phyloP scores from a whole-genome alignment of 805 yeast genomes.

The Candida sonorensis region DNA sequence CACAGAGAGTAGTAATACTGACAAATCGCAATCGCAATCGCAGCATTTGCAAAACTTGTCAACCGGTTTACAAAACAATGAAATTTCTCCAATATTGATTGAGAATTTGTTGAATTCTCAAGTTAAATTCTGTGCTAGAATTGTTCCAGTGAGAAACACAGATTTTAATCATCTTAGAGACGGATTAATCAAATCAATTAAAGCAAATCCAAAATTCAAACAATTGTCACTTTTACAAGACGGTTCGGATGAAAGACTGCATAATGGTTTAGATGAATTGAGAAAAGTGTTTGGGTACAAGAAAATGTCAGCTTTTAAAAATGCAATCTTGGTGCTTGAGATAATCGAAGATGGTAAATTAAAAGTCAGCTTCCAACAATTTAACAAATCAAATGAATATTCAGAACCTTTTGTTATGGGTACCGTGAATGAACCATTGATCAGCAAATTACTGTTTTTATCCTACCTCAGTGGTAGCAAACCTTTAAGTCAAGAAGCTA shows the following conservation, averaged over 20 bases:
- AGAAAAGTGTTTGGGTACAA: slow-evolving; percentile 50
- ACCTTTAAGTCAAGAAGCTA: slow-evolving; percentile 46
- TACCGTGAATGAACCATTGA: slow-evolving; percentile 48
- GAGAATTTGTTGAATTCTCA: slow-evolving; percentile 51
- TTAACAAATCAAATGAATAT: slow-evolving; percentile 28
- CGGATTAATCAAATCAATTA: slow-evolving; percentile 76
- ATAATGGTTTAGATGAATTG: slow-evolving; percentile 57
- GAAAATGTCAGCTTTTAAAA: slow-evolving; percentile 69
- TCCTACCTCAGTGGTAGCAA: slow-evolving; percentile 67
- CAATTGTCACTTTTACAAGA: slow-evolving; percentile 34
- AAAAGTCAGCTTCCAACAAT: slow-evolving; percentile 35
- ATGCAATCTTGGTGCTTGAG: slow-evolving; percentile 59
- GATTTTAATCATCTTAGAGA: slow-evolving; percentile 87
- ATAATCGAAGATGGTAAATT: slow-evolving; percentile 42
- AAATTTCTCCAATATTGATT: slow-evolving; percentile 45
- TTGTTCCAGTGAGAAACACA: slow-evolving; percentile 84
- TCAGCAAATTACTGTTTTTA: slow-evolving; percentile 62
- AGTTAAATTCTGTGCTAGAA: slow-evolving; percentile 61
- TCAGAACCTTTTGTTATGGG: slow-evolving; percentile 41
- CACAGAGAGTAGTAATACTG: too few species aligned
- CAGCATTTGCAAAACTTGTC: slow-evolving; percentile 36
- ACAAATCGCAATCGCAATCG: slow-evolving; percentile 9
- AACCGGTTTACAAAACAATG: slow-evolving; percentile 43
- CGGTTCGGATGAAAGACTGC: slow-evolving; percentile 28
- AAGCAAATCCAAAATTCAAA: slow-evolving; percentile 59